A percentile compares a stretch with the other conserved stretches of the same genome.
Conservation (phyloP, 257 asterid genomes). For the Forsythia suspensa region DNA sequence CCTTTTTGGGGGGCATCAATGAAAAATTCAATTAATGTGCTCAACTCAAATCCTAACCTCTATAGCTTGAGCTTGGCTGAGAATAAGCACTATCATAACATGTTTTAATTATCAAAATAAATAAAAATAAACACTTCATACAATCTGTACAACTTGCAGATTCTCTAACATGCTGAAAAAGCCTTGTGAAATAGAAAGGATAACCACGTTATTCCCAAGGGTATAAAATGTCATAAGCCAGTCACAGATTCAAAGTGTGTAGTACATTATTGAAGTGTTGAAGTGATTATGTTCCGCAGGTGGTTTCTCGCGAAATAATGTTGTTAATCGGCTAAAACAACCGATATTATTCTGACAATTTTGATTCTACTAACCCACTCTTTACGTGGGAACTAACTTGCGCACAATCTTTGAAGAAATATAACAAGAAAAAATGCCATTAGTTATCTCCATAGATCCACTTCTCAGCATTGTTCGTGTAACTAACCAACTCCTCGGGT, state of each 20-base stretch:
- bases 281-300: slow-evolving; percentile 28
- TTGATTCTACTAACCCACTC: slow-evolving; percentile 24
- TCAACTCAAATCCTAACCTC: background rate
- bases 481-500: slow-evolving; percentile 84
- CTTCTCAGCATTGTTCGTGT: slow-evolving; percentile 82
- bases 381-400: background rate
- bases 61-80: background rate
- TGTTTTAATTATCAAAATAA: background rate
- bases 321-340: slow-evolving; percentile 30
- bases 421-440: slow-evolving; percentile 1
- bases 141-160: background rate
- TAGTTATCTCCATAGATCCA: slow-evolving; percentile 86
- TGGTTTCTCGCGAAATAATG: slow-evolving; percentile 1
- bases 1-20: background rate
- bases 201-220: background rate
- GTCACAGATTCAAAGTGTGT: background rate
- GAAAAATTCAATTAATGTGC: background rate
- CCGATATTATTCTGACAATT: slow-evolving; percentile 34
- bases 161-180: background rate
- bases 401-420: background rate
- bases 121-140: too few relatives aligned
- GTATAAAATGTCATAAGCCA: background rate
- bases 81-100: background rate
- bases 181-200: background rate
- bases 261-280: slow-evolving; percentile 48